phyloP scores from a whole-genome alignment of 2,329 filamentous ascomycete species.

The Fusarium sp. region DNA sequence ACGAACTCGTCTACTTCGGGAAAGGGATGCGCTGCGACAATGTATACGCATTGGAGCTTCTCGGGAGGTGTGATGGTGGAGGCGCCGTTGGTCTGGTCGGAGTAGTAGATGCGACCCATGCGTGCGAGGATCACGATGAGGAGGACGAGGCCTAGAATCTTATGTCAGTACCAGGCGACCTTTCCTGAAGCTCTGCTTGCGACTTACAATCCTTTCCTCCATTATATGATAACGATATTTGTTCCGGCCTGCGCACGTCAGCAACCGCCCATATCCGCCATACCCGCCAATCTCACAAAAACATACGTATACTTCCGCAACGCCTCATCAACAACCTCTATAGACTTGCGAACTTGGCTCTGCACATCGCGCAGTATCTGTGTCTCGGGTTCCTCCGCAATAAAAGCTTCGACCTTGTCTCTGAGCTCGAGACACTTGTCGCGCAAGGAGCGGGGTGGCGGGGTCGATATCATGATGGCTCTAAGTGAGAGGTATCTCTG shows the following conservation, averaged over 20 bases:
- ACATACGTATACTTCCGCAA: slow-evolving; percentile 77
- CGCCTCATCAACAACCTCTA: slow-evolving; percentile 80
- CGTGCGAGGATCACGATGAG: slow-evolving; percentile 84
- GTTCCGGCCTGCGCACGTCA: slow-evolving; percentile 67
- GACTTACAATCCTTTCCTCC: slow-evolving; percentile 89
- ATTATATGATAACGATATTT: slow-evolving; percentile 94
- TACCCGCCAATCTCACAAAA: neutral
- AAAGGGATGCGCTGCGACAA: slow-evolving; percentile 86
- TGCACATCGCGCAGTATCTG: slow-evolving; percentile 73
- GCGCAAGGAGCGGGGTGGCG: slow-evolving; percentile 46
- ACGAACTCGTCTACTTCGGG: slow-evolving; percentile 89
- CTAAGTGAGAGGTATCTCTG: neutral
- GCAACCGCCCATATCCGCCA: slow-evolving; percentile 2
- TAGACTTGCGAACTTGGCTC: slow-evolving; percentile 76
- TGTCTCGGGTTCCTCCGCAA: slow-evolving; percentile 67
- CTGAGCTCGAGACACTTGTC: slow-evolving; percentile 65
- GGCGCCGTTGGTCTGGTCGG: slow-evolving; percentile 37
- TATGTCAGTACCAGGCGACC: no score
- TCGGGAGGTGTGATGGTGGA: slow-evolving; percentile 50
- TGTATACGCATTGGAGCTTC: slow-evolving; percentile 84
- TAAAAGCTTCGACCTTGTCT: slow-evolving; percentile 71
- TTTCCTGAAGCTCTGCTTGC: no score
- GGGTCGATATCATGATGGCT: slow-evolving; percentile 36
- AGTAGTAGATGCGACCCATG: slow-evolving; percentile 55
- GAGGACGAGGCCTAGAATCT: slow-evolving; percentile 77